These are phyloP conservation scores for Hylodesmum podocarpum DNA, from an alignment of 306 rosid genomes.

Conservation along the genomic window DNA sequence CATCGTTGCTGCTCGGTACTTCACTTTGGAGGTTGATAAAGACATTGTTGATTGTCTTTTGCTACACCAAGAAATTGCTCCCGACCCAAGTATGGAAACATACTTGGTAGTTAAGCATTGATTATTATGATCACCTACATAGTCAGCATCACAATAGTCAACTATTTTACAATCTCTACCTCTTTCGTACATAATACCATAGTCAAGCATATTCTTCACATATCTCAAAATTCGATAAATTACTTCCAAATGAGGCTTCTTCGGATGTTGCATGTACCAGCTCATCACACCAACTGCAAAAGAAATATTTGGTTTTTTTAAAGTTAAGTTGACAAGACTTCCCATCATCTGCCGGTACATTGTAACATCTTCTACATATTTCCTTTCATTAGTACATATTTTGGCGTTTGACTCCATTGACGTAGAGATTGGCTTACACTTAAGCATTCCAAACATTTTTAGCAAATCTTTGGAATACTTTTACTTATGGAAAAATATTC, in stretches of 20 bases:
- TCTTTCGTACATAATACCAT: neutral
- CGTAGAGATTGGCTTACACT: too few relatives aligned
- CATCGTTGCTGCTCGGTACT: too few relatives aligned
- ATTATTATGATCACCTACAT: neutral
- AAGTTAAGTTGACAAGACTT: neutral
- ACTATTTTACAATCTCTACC: too few relatives aligned
- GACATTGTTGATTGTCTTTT: too few relatives aligned
- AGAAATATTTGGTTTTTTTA: neutral
- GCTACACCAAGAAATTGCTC: too few relatives aligned
- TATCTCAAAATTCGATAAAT: neutral
- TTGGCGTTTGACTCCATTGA: neutral
- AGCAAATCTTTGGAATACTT: neutral
- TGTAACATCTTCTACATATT: neutral
- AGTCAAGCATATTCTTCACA: neutral
- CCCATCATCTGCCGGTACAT: neutral
- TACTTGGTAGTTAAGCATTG: too few relatives aligned
- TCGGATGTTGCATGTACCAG: neutral
- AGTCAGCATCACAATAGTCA: neutral
- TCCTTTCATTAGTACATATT: neutral
- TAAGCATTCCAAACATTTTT: neutral
- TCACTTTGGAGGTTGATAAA: too few relatives aligned
- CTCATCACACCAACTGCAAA: neutral
- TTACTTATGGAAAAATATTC: neutral
- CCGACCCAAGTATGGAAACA: too few relatives aligned
- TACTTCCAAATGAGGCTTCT: neutral